Evolutionary conservation across 305 asterid species (phyloP), one percentile per base, ranked within the genome.

Genomic region (Rubia peregrina): DNA sequence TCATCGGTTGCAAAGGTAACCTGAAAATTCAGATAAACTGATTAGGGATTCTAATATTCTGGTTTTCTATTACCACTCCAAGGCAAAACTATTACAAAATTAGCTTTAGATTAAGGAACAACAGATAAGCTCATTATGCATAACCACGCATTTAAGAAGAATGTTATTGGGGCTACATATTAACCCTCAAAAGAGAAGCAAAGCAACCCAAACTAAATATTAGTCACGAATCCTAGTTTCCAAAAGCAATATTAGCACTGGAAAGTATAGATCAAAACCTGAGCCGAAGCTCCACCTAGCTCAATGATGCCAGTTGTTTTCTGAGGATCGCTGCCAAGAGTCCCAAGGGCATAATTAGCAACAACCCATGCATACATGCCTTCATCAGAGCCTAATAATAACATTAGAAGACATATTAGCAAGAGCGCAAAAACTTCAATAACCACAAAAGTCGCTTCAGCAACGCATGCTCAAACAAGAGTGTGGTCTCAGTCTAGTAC

Each of bases 211-310:
- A 38, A 40, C 12, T 21, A 51, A 55, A 6, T 22, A 26, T 16
- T 66, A 55, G 42, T 36, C 21, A 48, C 65, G 5, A 38, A 19
- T 10, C 12, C 30, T 12, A 19, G 30, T 17, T 53, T 38, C 16
- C 12, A 41, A 21, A 55, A 53, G 63, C 7, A 11, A 56, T 38
- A 55, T 55, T 13, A 36, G 9, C 62, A 61, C 26, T 26, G 43
- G 26, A 69, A 22, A 68, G 65, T 63, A 21, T 64, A 65, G 72
- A 30, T 44, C 24, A 60, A 80, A 73, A 94, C 97, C 99, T 94
- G 97, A 68, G 93, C 93, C 75, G 96, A 94, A 51, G 99, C 96
- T 70, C 98, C 98, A 70, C 97, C 99, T 75, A 94, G 99, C 82
- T 94, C 98, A 81, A 94, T 87, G 74, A 94, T 91, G 33, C 99